A percentile compares a stretch with the other conserved stretches of the same genome.
Evolutionary conservation across 345 rosid species (phyloP).

Genomic region (Pistacia atlantica): DNA sequence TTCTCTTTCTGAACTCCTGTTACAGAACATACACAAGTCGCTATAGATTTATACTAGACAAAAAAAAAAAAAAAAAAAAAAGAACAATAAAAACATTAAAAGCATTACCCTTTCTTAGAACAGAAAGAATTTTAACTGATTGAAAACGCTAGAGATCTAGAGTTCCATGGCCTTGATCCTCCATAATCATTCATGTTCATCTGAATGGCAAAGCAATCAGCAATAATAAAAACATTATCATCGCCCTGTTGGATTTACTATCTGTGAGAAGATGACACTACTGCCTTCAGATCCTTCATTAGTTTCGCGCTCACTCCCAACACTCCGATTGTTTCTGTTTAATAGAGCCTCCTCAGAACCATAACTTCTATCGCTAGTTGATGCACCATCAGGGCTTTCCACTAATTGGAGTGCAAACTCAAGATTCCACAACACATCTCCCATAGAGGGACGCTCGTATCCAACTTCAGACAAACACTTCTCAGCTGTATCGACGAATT

Average conservation of each 20-base stretch:
- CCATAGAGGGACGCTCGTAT: constrained; percentile 65
- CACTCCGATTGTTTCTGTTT: constrained; percentile 27
- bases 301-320: constrained; percentile 37
- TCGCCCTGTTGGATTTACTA: constrained; percentile 65
- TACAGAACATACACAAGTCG: not conserved
- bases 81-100: not conserved
- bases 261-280: constrained; percentile 55
- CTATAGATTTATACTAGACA: constrained; percentile 5
- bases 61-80: constrained; percentile 2
- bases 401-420: constrained; percentile 70
- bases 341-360: constrained; percentile 25
- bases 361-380: constrained; percentile 17
- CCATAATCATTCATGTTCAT: not conserved
- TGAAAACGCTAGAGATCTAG: not conserved
- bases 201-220: not conserved
- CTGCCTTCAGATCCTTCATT: constrained; percentile 31
- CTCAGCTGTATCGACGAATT: constrained; percentile 59
- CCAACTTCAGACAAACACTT: constrained; percentile 62
- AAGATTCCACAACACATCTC: constrained; percentile 74
- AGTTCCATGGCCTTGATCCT: constrained; percentile 14
- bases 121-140: not conserved
- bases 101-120: not conserved
- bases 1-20: not conserved
- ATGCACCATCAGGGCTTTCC: constrained; percentile 39
- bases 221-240: constrained; percentile 15